Evolutionary conservation across 306 rosid genomes (phyloP).

Genomic region (Trichosanthes cucumerina): DNA sequence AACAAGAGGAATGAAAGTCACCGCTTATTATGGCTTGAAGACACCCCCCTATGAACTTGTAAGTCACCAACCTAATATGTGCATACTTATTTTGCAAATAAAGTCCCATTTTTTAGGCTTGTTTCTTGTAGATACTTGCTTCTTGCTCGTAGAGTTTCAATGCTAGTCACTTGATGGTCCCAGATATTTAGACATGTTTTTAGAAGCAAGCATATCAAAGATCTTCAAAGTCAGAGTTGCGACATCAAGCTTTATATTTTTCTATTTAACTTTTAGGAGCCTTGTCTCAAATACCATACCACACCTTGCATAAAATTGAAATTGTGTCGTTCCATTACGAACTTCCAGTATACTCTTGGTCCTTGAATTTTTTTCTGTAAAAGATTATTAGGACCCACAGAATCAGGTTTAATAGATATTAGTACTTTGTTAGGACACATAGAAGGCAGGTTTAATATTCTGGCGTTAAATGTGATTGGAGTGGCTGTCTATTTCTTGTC

Average conservation of each 20-base stretch:
- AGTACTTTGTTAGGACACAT: neutral
- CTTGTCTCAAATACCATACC: neutral
- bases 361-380: neutral
- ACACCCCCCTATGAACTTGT: slow-evolving; percentile 81
- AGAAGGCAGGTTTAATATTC: neutral
- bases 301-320: neutral
- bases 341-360: neutral
- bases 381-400: neutral
- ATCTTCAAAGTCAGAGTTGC: neutral
- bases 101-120: neutral
- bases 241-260: neutral
- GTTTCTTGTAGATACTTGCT: neutral
- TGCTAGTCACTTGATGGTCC: neutral
- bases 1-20: slow-evolving; percentile 34
- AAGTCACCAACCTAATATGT: slow-evolving; percentile 21
- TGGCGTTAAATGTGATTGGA: neutral
- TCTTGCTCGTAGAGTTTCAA: neutral
- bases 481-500: neutral
- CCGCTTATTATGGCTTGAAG: slow-evolving; percentile 70
- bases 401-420: too few relatives aligned
- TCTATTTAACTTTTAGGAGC: neutral
- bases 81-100: neutral
- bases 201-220: neutral
- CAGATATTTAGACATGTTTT: neutral
- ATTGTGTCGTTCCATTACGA: neutral